Base-by-base conservation (phyloP, 352 stramenopile species). In the Hyphochytrium catenoides region DNA sequence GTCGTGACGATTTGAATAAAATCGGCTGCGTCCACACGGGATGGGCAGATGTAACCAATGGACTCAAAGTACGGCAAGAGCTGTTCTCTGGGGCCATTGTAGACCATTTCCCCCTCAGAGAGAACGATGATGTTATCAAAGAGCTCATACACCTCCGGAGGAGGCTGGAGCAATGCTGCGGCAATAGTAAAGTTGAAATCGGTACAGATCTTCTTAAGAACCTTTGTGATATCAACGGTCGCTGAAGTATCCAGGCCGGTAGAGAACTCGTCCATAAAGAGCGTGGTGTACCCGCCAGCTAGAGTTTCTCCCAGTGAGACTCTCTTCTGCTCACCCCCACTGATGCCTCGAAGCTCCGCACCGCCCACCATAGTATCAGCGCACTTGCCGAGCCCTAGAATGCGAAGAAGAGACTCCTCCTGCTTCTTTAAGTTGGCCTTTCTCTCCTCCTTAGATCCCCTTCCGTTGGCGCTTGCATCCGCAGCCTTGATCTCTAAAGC, bases 121-220 rank as follows among this genome's bases (percentile, higher is more conserved):
- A 90, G 37, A 12, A 90, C 26, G 17, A 83, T 65, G 6, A 87
- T 36, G 35, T 87, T 62, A 48, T 90, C 74, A 54, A 90, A 88
- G 12, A 84, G 43, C 14, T 56, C 54, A 25, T 73, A 74, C n/a
- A 72, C 70, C 51, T 89, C 74, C 6, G 74, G 74, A 9, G 71
- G 56, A 28, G 74, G 72, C 49, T 39, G 28, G 22, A 55, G 39
- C 23, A 57, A 37, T 9, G 51, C 26, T 27, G 48, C 34, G 16
- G 54, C 36, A 7, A 55, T 19, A 12, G 40, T 54, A 14, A 39
- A 35, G 8, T 40, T 35, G 6, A 59, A 31, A 1, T 27, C 14
- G 3, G 47, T 20, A 12, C n/a, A 16, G 28, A 36, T 48, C 3
- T 24, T 39, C 3, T 14, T 4, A 14, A 48, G 26, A 17, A 28